Evolutionary conservation across 768 basidiomycete species (phyloP).

Genomic region (Hydnum rufescens): DNA sequence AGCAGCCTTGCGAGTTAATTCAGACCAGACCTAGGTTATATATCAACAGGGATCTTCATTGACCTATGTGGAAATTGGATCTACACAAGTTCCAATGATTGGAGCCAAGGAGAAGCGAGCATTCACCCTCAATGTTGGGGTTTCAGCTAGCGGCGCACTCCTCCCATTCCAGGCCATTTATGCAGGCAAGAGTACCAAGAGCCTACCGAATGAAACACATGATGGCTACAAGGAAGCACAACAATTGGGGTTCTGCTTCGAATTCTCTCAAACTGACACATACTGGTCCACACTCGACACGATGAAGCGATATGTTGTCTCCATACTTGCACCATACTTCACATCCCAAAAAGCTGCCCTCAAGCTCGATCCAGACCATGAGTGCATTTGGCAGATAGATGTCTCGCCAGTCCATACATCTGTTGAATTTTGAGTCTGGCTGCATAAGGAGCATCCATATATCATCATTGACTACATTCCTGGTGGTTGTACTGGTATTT

Average conservation of each 20-base stretch:
- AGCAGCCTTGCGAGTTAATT: constrained; percentile 17
- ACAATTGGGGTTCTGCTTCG: constrained; percentile 14
- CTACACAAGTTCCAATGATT: constrained; percentile 19
- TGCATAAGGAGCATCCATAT: constrained; percentile 16
- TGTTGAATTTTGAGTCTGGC: constrained; percentile 19
- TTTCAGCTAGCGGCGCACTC: constrained; percentile 17
- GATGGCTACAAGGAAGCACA: constrained; percentile 11
- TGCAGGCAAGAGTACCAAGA: constrained; percentile 15
- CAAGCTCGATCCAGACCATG: background rate
- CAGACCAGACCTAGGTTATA: constrained; percentile 21
- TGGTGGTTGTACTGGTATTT: constrained; percentile 18
- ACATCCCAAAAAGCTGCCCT: background rate
- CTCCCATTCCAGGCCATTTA: constrained; percentile 25
- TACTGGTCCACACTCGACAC: constrained; percentile 9
- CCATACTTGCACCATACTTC: constrained; percentile 8
- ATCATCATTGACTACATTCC: constrained; percentile 20
- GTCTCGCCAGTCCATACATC: constrained; percentile 22
- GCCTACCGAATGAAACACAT: constrained; percentile 12
- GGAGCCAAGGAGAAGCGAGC: constrained; percentile 26
- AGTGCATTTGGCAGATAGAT: constrained; percentile 7
- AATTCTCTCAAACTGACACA: constrained; percentile 12
- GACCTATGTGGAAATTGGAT: constrained; percentile 18
- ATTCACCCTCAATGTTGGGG: constrained; percentile 21
- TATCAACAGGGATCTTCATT: constrained; percentile 14
- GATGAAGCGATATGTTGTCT: constrained; percentile 3